phyloP scores from a whole-genome alignment of 257 asterid species.

The Gentiana dahurica region DNA sequence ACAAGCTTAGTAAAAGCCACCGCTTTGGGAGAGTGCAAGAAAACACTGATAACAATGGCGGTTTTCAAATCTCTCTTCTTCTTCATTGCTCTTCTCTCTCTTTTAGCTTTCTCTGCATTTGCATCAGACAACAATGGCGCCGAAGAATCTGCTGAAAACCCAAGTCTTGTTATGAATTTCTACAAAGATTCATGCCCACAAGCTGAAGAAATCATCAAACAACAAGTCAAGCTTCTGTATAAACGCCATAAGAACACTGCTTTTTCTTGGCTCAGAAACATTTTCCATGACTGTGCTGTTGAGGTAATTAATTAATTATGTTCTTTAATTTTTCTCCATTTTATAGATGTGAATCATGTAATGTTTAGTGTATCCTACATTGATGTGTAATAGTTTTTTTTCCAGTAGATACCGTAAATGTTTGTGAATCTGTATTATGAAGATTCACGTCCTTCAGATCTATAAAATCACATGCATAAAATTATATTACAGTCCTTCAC shows the following conservation, averaged over 20 bases:
- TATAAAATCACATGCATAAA: no score
- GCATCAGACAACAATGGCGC: conserved; percentile 7
- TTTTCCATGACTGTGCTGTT: conserved; percentile 96
- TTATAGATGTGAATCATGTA: no score
- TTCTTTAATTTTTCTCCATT: no score
- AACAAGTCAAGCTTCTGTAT: conserved; percentile 85
- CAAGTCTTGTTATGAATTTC: conserved; percentile 55
- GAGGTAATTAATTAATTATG: conserved; percentile 33
- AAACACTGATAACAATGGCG: conserved; percentile 17
- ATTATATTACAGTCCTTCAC: no score
- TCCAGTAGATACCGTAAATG: no score
- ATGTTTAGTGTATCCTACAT: no score
- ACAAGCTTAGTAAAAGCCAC: background rate
- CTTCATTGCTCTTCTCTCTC: conserved; percentile 27
- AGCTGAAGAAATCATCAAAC: conserved; percentile 87
- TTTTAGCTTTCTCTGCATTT: conserved; percentile 20
- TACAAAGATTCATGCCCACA: conserved; percentile 93
- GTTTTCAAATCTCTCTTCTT: conserved; percentile 23
- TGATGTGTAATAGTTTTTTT: no score
- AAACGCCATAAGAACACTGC: conserved; percentile 99
- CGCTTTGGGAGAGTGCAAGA: background rate
- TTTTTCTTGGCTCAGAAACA: conserved; percentile 93
- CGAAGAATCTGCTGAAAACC: conserved; percentile 23
- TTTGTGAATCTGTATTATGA: no score
- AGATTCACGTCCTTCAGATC: background rate